phyloP scores from a whole-genome alignment of 1,284 basidiomycete genomes.

The Cryptococcus sp. region DNA sequence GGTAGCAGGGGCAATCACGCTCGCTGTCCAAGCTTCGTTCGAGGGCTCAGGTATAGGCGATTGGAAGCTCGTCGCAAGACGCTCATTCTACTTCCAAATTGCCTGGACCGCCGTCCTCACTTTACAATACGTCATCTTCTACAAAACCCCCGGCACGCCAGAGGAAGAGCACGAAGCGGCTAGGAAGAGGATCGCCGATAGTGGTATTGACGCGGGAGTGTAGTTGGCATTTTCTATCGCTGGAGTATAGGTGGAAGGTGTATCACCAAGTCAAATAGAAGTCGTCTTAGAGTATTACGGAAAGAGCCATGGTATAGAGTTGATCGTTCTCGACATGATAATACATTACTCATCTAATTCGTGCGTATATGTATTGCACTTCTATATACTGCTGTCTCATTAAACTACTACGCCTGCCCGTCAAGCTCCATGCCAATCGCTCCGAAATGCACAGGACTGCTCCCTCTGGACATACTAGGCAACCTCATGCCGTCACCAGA shows the following conservation, averaged over 20 bases:
- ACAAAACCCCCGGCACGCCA: constrained; percentile 29
- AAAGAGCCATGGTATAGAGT: too few relatives aligned
- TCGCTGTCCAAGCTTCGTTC: constrained; percentile 49
- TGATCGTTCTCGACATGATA: too few relatives aligned
- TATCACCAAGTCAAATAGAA: too few relatives aligned
- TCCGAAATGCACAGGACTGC: constrained; percentile 18
- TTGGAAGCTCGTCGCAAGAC: constrained; percentile 32
- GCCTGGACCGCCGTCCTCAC: constrained; percentile 32
- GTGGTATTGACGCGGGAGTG: constrained; percentile 13
- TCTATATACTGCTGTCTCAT: not conserved
- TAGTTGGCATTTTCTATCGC: not conserved
- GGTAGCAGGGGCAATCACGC: constrained; percentile 38
- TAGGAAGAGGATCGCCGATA: constrained; percentile 34
- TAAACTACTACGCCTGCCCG: constrained; percentile 16
- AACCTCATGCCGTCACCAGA: constrained; percentile 14
- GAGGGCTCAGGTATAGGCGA: constrained; percentile 31
- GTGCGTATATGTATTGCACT: too few relatives aligned
- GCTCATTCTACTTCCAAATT: constrained; percentile 41
- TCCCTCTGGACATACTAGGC: constrained; percentile 20
- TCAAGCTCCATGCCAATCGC: constrained; percentile 21
- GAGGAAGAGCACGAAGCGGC: constrained; percentile 39
- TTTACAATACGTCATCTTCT: constrained; percentile 34
- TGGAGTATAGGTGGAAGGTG: too few relatives aligned
- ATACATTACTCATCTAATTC: too few relatives aligned
- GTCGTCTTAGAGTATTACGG: too few relatives aligned